Evolutionary conservation across 441 rosid species (phyloP).

Genomic region (Viola pubescens): DNA sequence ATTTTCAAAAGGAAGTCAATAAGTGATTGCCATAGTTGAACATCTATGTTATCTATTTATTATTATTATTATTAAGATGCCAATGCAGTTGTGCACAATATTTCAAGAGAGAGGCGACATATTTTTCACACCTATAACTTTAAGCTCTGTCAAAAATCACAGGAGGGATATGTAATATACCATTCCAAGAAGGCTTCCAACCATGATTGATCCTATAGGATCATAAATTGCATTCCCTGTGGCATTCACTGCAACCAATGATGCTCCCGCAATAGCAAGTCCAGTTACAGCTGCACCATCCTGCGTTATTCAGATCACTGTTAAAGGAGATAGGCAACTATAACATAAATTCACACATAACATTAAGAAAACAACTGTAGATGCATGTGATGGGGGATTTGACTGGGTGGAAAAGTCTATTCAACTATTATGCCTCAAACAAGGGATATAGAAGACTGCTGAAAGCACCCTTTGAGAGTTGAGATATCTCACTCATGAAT

Average conservation of each 20-base stretch:
- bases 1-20: no score
- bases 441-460: not conserved
- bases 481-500: no score
- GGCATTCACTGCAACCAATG: slow-evolving; percentile 75
- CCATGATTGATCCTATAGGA: slow-evolving; percentile 88
- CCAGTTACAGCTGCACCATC: slow-evolving; percentile 99
- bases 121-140: not conserved
- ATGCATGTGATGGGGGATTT: not conserved
- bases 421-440: not conserved
- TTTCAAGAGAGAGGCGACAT: not conserved
- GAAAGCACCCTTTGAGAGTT: not conserved
- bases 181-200: slow-evolving; percentile 96
- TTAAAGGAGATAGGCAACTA: slow-evolving; percentile 1
- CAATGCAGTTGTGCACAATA: not conserved
- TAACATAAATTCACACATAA: not conserved
- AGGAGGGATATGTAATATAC: slow-evolving; percentile 28
- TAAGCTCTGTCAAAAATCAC: not conserved
- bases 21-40: no score
- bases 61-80: not conserved
- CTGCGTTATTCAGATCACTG: slow-evolving; percentile 34
- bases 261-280: slow-evolving; percentile 84
- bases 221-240: slow-evolving; percentile 96
- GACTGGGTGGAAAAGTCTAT: not conserved
- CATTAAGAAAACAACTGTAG: not conserved
- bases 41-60: no score